Evolutionary conservation across 23 red algal species (phyloP), one percentile per base, ranked within the genome.

Genomic region (Agarophyton chilense): DNA sequence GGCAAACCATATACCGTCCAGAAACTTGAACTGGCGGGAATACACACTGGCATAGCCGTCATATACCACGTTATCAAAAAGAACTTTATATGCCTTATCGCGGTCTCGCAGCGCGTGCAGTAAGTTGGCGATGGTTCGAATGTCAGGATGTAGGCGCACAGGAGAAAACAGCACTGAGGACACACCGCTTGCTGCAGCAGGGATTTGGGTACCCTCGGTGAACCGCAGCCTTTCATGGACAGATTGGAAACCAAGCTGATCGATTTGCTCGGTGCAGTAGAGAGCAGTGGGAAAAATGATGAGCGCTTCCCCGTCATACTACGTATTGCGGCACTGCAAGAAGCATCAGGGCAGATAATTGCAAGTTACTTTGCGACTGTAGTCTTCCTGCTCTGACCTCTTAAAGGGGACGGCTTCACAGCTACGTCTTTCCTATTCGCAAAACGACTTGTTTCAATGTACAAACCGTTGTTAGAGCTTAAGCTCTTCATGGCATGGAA

Each of bases 21-120:
- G 91, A 16, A 86, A 80, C 47, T 21, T 51, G 22, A 94, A 43
- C 39, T 65, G 33, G 2, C 91, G 91, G 45, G 68, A 75, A 70
- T 86, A 94, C 42, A 94, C 73, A 35, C 91, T 79, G 0, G 91
- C 79, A 61, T 94, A 94, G 32, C 91, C 81, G 24, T 58, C 67
- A 40, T 86, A 94, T n/a, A 86, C 79, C 16, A 94, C 91, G 16
- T 58, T 13, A 28, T 84, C 80, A 0, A 81, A 86, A 25, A 94
- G 11, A 8, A 86, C 40, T 13, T 61, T 21, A 45, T 87, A 94
- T 12, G 39, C 14, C 4, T 52, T 79, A 10, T 67, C 62, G 12
- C 75, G 88, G 10, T 52, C 22, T 6, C 39, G 57, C 19, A 91
- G n/a, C 38, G 73, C 85, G 9, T 64, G 33, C 12, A 91, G 52